phyloP scores from a whole-genome alignment of 2,329 filamentous ascomycete species.

The Juglanconis juglandina region DNA sequence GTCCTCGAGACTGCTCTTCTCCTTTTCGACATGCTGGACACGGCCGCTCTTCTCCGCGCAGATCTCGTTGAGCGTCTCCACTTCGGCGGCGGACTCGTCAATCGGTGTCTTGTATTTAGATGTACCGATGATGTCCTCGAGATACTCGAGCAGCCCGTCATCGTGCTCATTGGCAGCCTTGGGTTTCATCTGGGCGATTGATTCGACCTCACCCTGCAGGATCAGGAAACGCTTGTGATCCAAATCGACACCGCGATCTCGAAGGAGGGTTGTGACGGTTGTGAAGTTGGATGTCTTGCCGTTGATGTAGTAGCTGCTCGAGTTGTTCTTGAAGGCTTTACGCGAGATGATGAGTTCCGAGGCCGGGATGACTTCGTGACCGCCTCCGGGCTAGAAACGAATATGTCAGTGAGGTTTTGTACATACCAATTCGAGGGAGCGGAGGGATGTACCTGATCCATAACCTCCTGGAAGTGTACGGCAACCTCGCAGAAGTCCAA shows the following conservation, averaged over 20 bases:
- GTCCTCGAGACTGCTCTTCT: slow-evolving; percentile 86
- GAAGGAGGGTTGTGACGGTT: slow-evolving; percentile 79
- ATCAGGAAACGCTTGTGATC: slow-evolving; percentile 99
- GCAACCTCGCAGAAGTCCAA: slow-evolving; percentile 91
- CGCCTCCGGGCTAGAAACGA: slow-evolving; percentile 59
- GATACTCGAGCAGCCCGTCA: slow-evolving; percentile 90
- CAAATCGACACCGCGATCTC: slow-evolving; percentile 85
- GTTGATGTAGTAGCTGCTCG: slow-evolving; percentile 98
- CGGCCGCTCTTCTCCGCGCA: slow-evolving; percentile 93
- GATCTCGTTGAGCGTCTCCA: slow-evolving; percentile 89
- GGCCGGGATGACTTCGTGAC: slow-evolving; percentile 72
- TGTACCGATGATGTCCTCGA: slow-evolving; percentile 97
- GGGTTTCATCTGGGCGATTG: slow-evolving; percentile 98
- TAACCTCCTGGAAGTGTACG: slow-evolving; percentile 93
- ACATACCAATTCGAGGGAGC: not conserved
- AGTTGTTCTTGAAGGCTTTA: slow-evolving; percentile 94
- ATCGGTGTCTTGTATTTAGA: slow-evolving; percentile 98
- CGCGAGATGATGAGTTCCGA: slow-evolving; percentile 86
- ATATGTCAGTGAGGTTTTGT: slow-evolving; percentile 25
- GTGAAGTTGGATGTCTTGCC: slow-evolving; percentile 88
- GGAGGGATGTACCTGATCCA: slow-evolving; percentile 63
- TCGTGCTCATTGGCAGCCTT: slow-evolving; percentile 95
- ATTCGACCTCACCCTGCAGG: slow-evolving; percentile 95
- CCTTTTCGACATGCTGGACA: slow-evolving; percentile 96
- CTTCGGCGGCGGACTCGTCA: slow-evolving; percentile 85